These are phyloP conservation scores for Scolecobasidium constrictum DNA, from an alignment of 2,329 filamentous ascomycete species.

Conservation along the genomic window DNA sequence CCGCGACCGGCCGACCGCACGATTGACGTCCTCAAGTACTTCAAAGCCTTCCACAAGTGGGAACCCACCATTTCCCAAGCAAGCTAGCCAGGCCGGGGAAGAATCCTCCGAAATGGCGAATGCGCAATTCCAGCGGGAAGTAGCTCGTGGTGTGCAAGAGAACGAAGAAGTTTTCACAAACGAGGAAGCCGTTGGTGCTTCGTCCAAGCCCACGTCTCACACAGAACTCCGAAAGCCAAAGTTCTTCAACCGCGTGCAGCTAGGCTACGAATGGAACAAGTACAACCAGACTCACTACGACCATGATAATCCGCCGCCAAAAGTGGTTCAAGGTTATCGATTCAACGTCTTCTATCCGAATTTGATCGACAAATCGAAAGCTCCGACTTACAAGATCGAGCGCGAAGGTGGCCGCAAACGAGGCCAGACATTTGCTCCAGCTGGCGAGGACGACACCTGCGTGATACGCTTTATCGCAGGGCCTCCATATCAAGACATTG, in stretches of 20 bases:
- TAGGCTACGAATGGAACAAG: constrained; percentile 99
- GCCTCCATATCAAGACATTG: constrained; percentile 91
- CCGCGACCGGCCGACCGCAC: not conserved
- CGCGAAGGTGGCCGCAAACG: constrained; percentile 81
- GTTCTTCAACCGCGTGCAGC: constrained; percentile 96
- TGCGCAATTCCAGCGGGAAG: constrained; percentile 83
- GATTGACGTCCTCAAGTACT: not conserved
- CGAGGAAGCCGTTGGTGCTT: constrained; percentile 65
- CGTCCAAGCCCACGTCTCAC: constrained; percentile 66
- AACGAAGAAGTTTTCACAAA: constrained; percentile 93
- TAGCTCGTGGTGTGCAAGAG: constrained; percentile 80
- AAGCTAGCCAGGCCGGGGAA: constrained; percentile 58
- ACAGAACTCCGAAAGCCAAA: constrained; percentile 83
- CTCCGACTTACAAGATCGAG: constrained; percentile 92
- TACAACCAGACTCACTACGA: constrained; percentile 99
- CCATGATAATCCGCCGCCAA: constrained; percentile 93
- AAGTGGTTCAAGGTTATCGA: constrained; percentile 97
- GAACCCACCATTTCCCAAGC: constrained; percentile 43
- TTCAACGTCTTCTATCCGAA: constrained; percentile 99
- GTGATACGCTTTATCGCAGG: constrained; percentile 92
- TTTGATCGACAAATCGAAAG: constrained; percentile 86
- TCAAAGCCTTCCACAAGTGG: constrained; percentile 16
- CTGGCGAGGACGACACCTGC: constrained; percentile 94
- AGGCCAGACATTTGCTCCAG: constrained; percentile 85
- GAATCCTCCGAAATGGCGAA: constrained; percentile 82